Percentiles rank a stretch among this genome's conserved stretches.
Conservation (phyloP, 1,284 basidiomycete genomes). For the Trametes pubescens region DNA sequence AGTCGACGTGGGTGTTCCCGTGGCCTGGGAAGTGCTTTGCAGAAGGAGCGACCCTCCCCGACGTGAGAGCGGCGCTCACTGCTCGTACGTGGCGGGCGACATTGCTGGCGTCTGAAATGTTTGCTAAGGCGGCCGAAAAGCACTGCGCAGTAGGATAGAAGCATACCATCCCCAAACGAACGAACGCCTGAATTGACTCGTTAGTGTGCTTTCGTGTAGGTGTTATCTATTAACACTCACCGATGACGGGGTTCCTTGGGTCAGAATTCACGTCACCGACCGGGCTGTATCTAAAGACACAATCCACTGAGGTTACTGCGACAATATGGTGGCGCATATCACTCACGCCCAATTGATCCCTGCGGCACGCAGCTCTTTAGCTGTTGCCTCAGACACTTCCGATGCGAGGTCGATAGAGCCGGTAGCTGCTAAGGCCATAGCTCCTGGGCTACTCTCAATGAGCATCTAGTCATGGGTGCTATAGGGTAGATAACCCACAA, state of each 20-base stretch:
- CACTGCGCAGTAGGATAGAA: background rate
- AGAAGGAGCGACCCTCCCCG: constrained; percentile 61
- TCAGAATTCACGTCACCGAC: constrained; percentile 77
- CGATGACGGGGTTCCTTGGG: constrained; percentile 72
- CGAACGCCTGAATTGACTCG: constrained; percentile 57
- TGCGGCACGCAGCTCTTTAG: constrained; percentile 61
- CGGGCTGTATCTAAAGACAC: constrained; percentile 49
- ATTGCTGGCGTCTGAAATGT: constrained; percentile 54
- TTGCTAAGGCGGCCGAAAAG: background rate
- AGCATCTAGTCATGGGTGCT: too few relatives aligned
- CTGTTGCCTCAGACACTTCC: constrained; percentile 57
- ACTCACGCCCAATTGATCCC: constrained; percentile 76
- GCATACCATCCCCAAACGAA: constrained; percentile 70
- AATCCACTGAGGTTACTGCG: background rate
- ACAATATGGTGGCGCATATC: background rate
- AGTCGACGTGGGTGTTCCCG: constrained; percentile 75
- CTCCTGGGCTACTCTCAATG: constrained; percentile 60
- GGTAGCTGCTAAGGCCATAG: constrained; percentile 73
- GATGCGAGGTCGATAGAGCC: constrained; percentile 55
- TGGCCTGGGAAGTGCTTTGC: constrained; percentile 80
- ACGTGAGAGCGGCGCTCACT: constrained; percentile 56
- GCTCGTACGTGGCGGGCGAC: constrained; percentile 59
- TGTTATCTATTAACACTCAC: constrained; percentile 44
- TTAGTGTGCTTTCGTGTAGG: background rate
- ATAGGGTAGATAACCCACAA: constrained; percentile 69